Evolutionary conservation across 1,284 basidiomycete species (phyloP).

Genomic region (Kwoniella shivajii): DNA sequence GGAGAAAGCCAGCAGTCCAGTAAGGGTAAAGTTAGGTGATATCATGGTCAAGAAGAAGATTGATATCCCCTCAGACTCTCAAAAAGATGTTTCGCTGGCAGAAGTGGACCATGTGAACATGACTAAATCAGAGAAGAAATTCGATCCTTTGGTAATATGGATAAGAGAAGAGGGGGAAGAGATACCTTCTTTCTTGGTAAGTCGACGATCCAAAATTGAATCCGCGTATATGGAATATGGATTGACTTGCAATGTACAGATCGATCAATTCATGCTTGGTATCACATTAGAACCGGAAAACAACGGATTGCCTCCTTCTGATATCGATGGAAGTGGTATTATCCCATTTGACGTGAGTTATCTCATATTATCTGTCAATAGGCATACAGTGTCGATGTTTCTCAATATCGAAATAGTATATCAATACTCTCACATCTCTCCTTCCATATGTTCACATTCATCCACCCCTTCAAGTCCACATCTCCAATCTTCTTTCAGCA

Average conservation of each 20-base stretch:
- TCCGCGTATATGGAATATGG: neutral
- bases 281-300: slow-evolving; percentile 18
- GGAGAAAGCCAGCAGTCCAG: slow-evolving; percentile 31
- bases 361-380: neutral
- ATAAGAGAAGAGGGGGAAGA: slow-evolving; percentile 32
- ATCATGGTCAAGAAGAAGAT: slow-evolving; percentile 19
- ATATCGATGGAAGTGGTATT: slow-evolving; percentile 12
- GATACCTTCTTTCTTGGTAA: slow-evolving; percentile 40
- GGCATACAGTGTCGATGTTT: too few species aligned
- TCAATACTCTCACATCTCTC: slow-evolving; percentile 30
- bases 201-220: slow-evolving; percentile 12
- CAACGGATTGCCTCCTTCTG: slow-evolving; percentile 17
- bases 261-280: slow-evolving; percentile 41
- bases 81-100: neutral
- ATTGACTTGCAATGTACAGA: slow-evolving; percentile 18
- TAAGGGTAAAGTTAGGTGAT: slow-evolving; percentile 35
- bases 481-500: slow-evolving; percentile 46
- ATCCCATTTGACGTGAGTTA: slow-evolving; percentile 23
- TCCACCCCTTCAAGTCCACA: slow-evolving; percentile 42
- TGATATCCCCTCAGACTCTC: neutral
- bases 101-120: slow-evolving; percentile 2
- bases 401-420: slow-evolving; percentile 25
- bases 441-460: slow-evolving; percentile 46
- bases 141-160: slow-evolving; percentile 40
- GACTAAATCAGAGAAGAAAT: slow-evolving; percentile 6